These are phyloP conservation scores for Amaranthus tricolor DNA, from an alignment of 179 eudicot species.

Conservation along the genomic window DNA sequence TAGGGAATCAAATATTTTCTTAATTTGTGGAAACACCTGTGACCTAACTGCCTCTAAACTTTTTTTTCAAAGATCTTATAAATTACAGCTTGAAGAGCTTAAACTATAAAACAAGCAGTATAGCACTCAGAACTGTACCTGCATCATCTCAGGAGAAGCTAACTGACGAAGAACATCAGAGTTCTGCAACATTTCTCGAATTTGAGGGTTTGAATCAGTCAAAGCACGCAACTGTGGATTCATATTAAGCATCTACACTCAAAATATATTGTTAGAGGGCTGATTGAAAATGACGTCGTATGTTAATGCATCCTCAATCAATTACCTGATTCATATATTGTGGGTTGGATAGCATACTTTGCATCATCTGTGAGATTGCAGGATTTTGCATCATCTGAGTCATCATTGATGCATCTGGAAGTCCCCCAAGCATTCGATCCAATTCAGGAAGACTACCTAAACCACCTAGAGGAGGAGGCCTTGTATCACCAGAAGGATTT, in stretches of 20 bases:
- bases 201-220: slow-evolving; percentile 65
- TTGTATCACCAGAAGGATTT: slow-evolving; percentile 55
- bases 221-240: slow-evolving; percentile 64
- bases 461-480: slow-evolving; percentile 62
- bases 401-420: slow-evolving; percentile 57
- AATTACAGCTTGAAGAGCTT: background rate
- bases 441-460: slow-evolving; percentile 66
- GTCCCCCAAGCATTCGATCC: slow-evolving; percentile 51
- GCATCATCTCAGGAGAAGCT: slow-evolving; percentile 63
- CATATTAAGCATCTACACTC: slow-evolving; percentile 32
- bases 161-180: slow-evolving; percentile 64
- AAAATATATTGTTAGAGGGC: slow-evolving; percentile 12
- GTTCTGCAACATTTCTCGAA: slow-evolving; percentile 85
- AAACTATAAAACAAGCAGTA: background rate
- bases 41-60: too few species aligned
- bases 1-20: too few species aligned
- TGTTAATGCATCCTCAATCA: background rate
- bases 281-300: background rate
- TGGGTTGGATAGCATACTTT: slow-evolving; percentile 80
- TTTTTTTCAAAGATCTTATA: too few species aligned
- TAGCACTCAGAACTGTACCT: slow-evolving; percentile 31
- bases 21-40: too few species aligned
- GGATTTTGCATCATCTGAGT: slow-evolving; percentile 82
- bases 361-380: slow-evolving; percentile 89
- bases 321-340: slow-evolving; percentile 83